A percentile compares a stretch with the other conserved stretches of the same genome.
phyloP scores from a whole-genome alignment of 192 early-diverging fungal genomes.

The Funneliformis geosporum region DNA sequence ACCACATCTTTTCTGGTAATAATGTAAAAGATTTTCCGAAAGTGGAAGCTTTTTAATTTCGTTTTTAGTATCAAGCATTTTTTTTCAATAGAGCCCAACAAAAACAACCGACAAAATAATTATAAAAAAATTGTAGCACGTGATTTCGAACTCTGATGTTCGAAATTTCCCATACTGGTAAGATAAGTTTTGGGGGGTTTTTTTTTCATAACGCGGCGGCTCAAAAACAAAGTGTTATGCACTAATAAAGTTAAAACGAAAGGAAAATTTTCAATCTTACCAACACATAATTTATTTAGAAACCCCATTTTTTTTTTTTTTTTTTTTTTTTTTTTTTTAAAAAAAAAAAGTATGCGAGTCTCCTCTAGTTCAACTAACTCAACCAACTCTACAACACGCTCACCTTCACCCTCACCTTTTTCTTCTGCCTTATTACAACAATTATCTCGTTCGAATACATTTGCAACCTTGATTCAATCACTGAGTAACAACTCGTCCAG shows the following conservation, averaged over 20 bases:
- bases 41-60: constrained; percentile 20
- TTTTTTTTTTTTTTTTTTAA: background rate
- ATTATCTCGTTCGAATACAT: constrained; percentile 21
- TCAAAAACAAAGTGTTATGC: background rate
- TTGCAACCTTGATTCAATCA: constrained; percentile 26
- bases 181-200: no score
- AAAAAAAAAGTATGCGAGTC: background rate
- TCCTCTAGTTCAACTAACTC: background rate
- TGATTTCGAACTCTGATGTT: no score
- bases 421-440: constrained; percentile 21
- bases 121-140: no score
- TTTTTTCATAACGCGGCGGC: no score
- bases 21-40: constrained; percentile 16
- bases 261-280: background rate
- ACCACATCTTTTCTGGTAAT: constrained; percentile 11
- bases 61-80: background rate
- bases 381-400: constrained; percentile 2
- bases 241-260: background rate
- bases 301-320: background rate
- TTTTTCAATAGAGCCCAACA: no score
- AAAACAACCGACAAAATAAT: no score
- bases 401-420: background rate
- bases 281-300: background rate
- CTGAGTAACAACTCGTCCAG: constrained; percentile 17
- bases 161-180: no score